A percentile compares a stretch with the other conserved stretches of the same genome.
phyloP scores from a whole-genome alignment of 306 rosid species.

The Canavalia ensiformis region DNA sequence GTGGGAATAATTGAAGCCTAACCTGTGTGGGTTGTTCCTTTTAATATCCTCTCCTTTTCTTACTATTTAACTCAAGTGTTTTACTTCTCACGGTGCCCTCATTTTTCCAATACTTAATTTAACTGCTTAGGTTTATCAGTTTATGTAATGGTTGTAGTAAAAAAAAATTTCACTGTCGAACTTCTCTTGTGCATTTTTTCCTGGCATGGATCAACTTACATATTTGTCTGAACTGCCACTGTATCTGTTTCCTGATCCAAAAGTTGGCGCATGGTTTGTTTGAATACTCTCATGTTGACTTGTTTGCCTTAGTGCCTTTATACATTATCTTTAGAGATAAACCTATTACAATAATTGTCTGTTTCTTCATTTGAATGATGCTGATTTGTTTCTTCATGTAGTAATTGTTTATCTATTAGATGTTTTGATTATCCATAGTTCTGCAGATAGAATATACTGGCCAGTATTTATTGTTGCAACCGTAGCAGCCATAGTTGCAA shows the following conservation, averaged over 20 bases:
- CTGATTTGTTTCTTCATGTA: conserved; percentile 25
- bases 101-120: not conserved
- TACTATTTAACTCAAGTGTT: conserved; percentile 1
- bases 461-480: conserved; percentile 93
- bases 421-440: conserved; percentile 46
- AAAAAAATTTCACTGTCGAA: conserved; percentile 7
- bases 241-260: conserved; percentile 19
- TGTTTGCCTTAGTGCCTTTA: conserved; percentile 22
- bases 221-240: not conserved
- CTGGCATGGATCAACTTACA: not conserved
- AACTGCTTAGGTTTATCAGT: not conserved
- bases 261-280: conserved; percentile 18
- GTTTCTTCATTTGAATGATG: conserved; percentile 3
- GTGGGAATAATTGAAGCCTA: not conserved
- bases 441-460: conserved; percentile 81
- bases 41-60: not conserved
- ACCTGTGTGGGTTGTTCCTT: not conserved
- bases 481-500: conserved; percentile 92
- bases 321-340: conserved; percentile 10
- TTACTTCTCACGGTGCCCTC: not conserved
- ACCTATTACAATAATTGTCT: not conserved
- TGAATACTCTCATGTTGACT: conserved; percentile 9
- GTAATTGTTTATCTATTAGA: conserved; percentile 37
- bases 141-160: not conserved
- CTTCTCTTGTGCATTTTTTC: conserved; percentile 2